phyloP scores from a whole-genome alignment of 768 basidiomycete genomes.

The Phlebiopsis flavidoalba region DNA sequence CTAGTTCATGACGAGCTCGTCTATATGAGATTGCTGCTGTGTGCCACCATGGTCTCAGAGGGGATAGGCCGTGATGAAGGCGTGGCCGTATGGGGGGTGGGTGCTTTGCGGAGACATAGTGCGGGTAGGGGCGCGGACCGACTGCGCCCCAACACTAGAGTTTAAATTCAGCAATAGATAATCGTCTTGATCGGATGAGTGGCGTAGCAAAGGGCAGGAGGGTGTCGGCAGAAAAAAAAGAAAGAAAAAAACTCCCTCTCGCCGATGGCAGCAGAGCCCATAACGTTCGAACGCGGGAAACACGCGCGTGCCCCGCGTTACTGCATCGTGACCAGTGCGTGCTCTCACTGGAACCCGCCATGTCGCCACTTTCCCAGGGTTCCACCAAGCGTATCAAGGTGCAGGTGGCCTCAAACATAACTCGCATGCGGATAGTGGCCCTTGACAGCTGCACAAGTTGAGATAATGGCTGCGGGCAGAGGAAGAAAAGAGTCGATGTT shows the following conservation, averaged over 20 bases:
- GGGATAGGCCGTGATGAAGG: conserved; percentile 12
- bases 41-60: conserved; percentile 31
- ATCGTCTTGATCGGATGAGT: neutral
- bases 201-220: neutral
- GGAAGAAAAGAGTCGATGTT: conserved; percentile 48
- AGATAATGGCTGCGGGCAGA: conserved; percentile 44
- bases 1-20: conserved; percentile 67
- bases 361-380: conserved; percentile 56
- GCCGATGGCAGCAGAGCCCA: neutral
- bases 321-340: conserved; percentile 1
- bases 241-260: no score
- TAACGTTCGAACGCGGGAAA: neutral
- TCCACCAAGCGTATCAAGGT: conserved; percentile 53
- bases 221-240: neutral
- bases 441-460: conserved; percentile 56
- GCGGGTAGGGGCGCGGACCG: neutral
- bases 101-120: conserved; percentile 9
- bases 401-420: conserved; percentile 71
- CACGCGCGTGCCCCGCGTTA: neutral
- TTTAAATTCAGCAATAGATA: neutral
- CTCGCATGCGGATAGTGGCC: conserved; percentile 65
- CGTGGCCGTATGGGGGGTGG: conserved; percentile 8
- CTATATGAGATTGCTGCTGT: conserved; percentile 65
- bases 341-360: conserved; percentile 22
- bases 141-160: neutral